Evolutionary conservation across 805 yeast genomes (phyloP), one percentile per base, ranked within the genome.

Genomic region (Suhomyces emberorum): DNA sequence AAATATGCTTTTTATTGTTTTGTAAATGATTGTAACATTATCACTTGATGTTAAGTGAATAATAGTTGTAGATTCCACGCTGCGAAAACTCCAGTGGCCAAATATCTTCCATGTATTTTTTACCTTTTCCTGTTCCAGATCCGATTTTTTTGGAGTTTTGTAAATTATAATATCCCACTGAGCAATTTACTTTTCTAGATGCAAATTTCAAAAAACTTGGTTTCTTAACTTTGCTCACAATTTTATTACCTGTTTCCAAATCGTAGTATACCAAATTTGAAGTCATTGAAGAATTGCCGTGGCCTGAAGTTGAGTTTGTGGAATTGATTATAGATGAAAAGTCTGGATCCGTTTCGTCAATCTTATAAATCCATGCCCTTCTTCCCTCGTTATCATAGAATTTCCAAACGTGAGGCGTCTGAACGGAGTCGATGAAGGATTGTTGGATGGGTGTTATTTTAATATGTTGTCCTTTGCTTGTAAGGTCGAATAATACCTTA

Each of bases 281-380:
- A n/a, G 44, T 31, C 9, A 34, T 33, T 7, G 22, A 27, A 7
- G 35, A n/a, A 15, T 21, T 21, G 8, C 26, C 26, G n/a, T n/a
- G 12, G 12, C 23, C 12, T 3, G 35, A 32, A 10, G 8, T 11
- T 17, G 14, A 6, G 16, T 30, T 42, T 2, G 23, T 26, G 3
- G 43, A 25, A 31, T 48, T 49, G 15, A 59, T 24, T 20, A 63
- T 52, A 15, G 56, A 43, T 28, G 58, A 51, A 36, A 63, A 64
- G 9, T 63, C 57, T 2, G 64, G 57, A 36, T 63, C 65, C 1
- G 42, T 30, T 11, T 58, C 46, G 12, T 52, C 49, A 15, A 66
- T 59, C 51, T 72, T 76, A 57, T 79, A 82, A 12, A 88, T 56
- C 95, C 96, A 88, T 9, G 86, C 81, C 42, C 96, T 70, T 42